Conservation (phyloP, 257 asterid genomes). For the Ocimum tenuiflorum region DNA sequence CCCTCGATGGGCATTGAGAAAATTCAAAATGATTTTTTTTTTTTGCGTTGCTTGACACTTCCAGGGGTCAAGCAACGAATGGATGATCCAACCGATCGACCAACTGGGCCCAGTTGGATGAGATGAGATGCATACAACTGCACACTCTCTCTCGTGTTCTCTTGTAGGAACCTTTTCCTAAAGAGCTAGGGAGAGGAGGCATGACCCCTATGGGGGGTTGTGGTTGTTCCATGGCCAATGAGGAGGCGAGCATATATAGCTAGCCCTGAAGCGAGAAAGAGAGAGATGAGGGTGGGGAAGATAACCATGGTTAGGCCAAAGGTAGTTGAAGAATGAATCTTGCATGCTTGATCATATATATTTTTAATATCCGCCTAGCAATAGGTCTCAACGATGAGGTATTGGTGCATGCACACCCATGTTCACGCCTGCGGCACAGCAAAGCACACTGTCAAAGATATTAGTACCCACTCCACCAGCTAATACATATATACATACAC, state of each 20-base stretch:
- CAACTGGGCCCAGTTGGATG: conserved; percentile 31
- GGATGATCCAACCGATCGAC: conserved; percentile 15
- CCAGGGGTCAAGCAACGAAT: conserved; percentile 34
- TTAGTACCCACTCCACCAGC: conserved; percentile 30
- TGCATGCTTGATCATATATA: conserved; percentile 26
- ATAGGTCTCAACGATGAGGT: conserved; percentile 70
- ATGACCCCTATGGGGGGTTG: conserved; percentile 58
- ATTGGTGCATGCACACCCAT: conserved; percentile 55
- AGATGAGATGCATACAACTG: conserved; percentile 23
- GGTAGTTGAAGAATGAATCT: conserved; percentile 38
- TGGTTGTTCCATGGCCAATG: conserved; percentile 31
- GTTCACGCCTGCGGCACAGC: conserved; percentile 95
- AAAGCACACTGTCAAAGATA: conserved; percentile 85
- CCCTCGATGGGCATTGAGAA: too few species aligned
- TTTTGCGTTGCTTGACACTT: conserved; percentile 30
- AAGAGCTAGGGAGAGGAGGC: conserved; percentile 50
- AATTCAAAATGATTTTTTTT: conserved; percentile 21
- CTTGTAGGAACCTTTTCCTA: conserved; percentile 67
- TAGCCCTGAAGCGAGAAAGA: conserved; percentile 28
- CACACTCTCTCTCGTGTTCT: too few species aligned
- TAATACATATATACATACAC: too few species aligned
- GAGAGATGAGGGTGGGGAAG: background rate
- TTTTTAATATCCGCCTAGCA: too few species aligned
- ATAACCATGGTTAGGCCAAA: conserved; percentile 90
- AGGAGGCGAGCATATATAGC: too few species aligned